A percentile compares a stretch with the other conserved stretches of the same genome.
phyloP scores from a whole-genome alignment of 2,329 filamentous ascomycete species.

The Chaetomium strumarium region DNA sequence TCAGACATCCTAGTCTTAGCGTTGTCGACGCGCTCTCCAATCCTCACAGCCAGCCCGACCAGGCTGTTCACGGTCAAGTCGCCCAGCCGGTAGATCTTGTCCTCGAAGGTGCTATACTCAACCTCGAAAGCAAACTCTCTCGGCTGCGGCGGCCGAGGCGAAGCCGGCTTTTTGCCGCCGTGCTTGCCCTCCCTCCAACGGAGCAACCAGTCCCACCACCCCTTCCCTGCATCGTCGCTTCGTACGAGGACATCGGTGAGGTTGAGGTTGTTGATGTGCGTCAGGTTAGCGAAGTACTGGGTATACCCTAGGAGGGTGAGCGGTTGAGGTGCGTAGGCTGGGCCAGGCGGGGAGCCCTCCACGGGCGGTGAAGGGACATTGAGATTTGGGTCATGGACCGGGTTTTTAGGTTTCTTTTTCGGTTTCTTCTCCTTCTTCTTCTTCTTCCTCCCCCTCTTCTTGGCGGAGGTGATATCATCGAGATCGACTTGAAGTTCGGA shows the following conservation, averaged over 20 bases:
- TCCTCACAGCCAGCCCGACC: constrained; percentile 71
- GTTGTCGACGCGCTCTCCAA: constrained; percentile 47
- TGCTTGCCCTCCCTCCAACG: constrained; percentile 62
- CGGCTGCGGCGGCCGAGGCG: constrained; percentile 48
- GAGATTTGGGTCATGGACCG: constrained; percentile 54
- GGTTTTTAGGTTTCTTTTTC: constrained; percentile 27
- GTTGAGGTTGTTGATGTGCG: constrained; percentile 65
- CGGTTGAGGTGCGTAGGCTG: constrained; percentile 81
- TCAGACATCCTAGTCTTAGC: not conserved
- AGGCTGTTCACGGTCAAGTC: constrained; percentile 83
- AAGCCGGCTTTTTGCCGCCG: constrained; percentile 47
- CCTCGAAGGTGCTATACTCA: constrained; percentile 79
- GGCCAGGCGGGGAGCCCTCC: constrained; percentile 68
- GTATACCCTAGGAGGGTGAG: constrained; percentile 74
- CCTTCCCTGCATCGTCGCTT: not conserved
- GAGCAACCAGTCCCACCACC: constrained; percentile 21
- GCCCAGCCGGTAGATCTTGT: constrained; percentile 65
- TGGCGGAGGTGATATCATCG: constrained; percentile 28
- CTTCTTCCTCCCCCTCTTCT: no score
- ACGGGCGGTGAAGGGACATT: constrained; percentile 66
- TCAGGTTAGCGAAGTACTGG: constrained; percentile 95
- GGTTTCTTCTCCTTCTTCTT: constrained; percentile 41
- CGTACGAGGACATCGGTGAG: constrained; percentile 10
- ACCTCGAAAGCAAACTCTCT: constrained; percentile 67
- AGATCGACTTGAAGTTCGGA: constrained; percentile 16